Conservation (phyloP, 495 filamentous ascomycete species). For the Paragyromitra xinjiangensis region DNA sequence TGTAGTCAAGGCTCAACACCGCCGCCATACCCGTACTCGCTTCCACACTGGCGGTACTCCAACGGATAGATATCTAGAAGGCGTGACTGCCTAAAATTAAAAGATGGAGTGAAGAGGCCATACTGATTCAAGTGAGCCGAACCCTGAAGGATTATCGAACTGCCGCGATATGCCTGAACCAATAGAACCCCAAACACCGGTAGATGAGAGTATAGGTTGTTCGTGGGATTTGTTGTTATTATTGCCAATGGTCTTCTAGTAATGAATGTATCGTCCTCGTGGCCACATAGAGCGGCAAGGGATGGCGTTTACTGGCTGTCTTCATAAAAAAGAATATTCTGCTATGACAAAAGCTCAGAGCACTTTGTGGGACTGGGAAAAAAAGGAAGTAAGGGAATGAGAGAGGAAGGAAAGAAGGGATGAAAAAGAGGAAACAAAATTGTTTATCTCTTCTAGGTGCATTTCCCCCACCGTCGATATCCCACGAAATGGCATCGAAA, state of each 20-base stretch:
- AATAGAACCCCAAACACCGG: background rate
- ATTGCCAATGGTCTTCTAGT: slow-evolving; percentile 6
- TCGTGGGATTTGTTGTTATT: slow-evolving; percentile 17
- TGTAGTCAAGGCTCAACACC: background rate
- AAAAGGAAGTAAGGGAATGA: slow-evolving; percentile 10
- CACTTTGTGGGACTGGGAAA: background rate
- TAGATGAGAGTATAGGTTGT: slow-evolving; percentile 2
- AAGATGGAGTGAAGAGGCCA: background rate
- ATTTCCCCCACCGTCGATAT: slow-evolving; percentile 25
- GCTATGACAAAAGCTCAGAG: slow-evolving; percentile 6
- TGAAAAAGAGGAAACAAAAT: slow-evolving; percentile 17
- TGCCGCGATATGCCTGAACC: slow-evolving; percentile 13
- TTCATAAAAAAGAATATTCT: slow-evolving; percentile 14
- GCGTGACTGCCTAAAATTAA: slow-evolving; percentile 31
- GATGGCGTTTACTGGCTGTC: slow-evolving; percentile 7
- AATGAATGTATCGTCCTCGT: slow-evolving; percentile 14
- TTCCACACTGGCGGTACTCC: slow-evolving; percentile 19
- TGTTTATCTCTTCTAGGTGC: slow-evolving; percentile 13
- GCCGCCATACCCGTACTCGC: slow-evolving; percentile 20
- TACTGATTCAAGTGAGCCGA: slow-evolving; percentile 6
- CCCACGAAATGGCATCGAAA: slow-evolving; percentile 25
- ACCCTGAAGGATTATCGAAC: slow-evolving; percentile 6
- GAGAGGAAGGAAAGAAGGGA: slow-evolving; percentile 12
- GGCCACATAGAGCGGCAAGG: slow-evolving; percentile 16
- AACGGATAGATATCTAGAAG: slow-evolving; percentile 21